Evolutionary conservation across 768 basidiomycete genomes (phyloP).

Genomic region (Coprinellus aureogranulatus): DNA sequence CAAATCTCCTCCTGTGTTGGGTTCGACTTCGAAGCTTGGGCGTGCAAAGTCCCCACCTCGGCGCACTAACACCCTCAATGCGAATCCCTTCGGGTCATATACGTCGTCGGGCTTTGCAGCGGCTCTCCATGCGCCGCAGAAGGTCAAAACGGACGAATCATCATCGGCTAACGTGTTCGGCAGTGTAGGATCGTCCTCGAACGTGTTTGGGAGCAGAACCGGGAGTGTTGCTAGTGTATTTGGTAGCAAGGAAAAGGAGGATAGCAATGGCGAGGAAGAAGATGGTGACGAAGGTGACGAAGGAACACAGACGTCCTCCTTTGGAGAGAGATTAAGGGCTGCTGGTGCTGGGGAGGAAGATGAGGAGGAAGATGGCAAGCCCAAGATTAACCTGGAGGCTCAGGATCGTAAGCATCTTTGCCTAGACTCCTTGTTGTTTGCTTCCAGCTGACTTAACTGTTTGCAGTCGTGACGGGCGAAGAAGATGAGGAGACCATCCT

Average conservation of each 20-base stretch:
- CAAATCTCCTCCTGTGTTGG: constrained; percentile 56
- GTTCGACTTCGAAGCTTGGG: constrained; percentile 38
- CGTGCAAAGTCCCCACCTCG: constrained; percentile 58
- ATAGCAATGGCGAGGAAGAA: background rate
- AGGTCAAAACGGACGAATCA: constrained; percentile 48
- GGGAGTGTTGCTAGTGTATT: background rate
- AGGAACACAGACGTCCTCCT: background rate
- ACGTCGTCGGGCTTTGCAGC: constrained; percentile 46
- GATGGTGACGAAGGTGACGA: constrained; percentile 1
- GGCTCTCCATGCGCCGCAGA: constrained; percentile 45
- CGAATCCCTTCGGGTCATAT: constrained; percentile 63
- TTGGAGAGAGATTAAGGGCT: constrained; percentile 25
- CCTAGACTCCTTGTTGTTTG: constrained; percentile 1
- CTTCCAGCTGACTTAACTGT: constrained; percentile 10
- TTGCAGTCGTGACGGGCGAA: constrained; percentile 70
- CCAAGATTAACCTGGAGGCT: constrained; percentile 51
- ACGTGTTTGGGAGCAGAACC: constrained; percentile 7
- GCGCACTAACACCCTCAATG: constrained; percentile 37
- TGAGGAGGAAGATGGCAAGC: constrained; percentile 48
- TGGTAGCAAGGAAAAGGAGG: background rate
- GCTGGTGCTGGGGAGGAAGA: constrained; percentile 51
- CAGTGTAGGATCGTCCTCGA: background rate
- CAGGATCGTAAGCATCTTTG: constrained; percentile 55
- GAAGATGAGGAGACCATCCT: constrained; percentile 78
- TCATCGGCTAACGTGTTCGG: constrained; percentile 21